Evolutionary conservation across 352 stramenopile species (phyloP), one percentile per base, ranked within the genome.

Genomic region (Pythium coloratum): DNA sequence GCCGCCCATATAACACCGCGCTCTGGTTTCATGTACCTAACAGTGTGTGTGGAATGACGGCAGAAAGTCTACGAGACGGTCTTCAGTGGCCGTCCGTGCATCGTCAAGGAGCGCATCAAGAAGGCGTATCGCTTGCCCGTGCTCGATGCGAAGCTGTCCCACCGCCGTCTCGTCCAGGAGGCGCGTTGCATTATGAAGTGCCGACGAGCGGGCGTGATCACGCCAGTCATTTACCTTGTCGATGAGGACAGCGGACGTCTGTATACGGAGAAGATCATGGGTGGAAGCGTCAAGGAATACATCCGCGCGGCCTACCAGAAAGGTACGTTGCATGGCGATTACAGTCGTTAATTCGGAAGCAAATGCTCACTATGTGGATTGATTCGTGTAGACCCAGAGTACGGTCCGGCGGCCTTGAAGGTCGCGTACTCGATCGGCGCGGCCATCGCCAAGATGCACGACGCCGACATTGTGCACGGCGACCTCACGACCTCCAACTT

Each of bases 401-500:
- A 93, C 72, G 78, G 80, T 0, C 54, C 67, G 0, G 66, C 65
- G 3, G 90, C 89, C 9, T 44, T 89, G 42, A 70, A 83, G 59
- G 81, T 97, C 36, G 90, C 90, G 58, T 89, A 89, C 58, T 73
- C 84, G 60, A 94, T 98, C 53, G 94, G 94, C 26, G 77, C 77
- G 62, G 79, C 94, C n/a, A 90, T 98, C 65, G 94, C 84, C 34
- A 92, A 90, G 68, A 95, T 98, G 81, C 92, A 98, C 72, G 88
- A 96, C 76, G 78, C 90, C 26, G 89, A 96, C 64, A 89, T 98
- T 67, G 87, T 98, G 55, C 94, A 98, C 67, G 94, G 94, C 53
- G 94, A 98, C 73, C 76, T 98, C 49, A 98, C 92, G 46, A 98
- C 94, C 28, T 98, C 92, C 51, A 98, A 98, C 68, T 90, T 98